Percentiles rank a stretch among this genome's conserved stretches.
Evolutionary conservation across 2,329 filamentous ascomycete genomes (phyloP).

Genomic region (Coleophoma crateriformis): DNA sequence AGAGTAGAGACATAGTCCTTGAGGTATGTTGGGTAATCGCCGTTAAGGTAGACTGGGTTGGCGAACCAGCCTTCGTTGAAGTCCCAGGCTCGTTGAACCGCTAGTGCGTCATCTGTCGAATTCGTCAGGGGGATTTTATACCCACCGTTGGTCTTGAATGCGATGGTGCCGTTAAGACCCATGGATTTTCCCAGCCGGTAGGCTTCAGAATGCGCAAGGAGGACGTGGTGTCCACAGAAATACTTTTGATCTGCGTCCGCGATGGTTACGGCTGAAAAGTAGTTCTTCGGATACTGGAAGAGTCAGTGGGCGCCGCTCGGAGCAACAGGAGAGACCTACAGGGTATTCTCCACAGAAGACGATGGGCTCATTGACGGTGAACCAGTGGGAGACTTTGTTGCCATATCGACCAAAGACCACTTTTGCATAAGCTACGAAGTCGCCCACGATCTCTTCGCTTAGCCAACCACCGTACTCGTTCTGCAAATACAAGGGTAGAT

Average conservation of each 20-base stretch:
- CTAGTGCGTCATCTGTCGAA: constrained; percentile 19
- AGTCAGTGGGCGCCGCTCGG: neutral
- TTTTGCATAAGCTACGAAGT: constrained; percentile 45
- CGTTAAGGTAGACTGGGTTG: constrained; percentile 46
- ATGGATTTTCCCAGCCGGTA: constrained; percentile 48
- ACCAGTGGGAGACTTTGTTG: constrained; percentile 42
- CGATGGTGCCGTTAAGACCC: constrained; percentile 41
- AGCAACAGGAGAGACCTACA: constrained; percentile 4
- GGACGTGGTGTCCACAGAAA: constrained; percentile 33
- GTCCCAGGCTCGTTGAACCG: constrained; percentile 22
- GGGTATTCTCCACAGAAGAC: constrained; percentile 17
- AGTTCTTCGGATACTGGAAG: constrained; percentile 19
- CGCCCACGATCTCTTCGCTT: constrained; percentile 38
- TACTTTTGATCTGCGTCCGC: constrained; percentile 31
- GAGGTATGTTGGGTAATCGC: constrained; percentile 42
- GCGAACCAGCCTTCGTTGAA: constrained; percentile 40
- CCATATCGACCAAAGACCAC: constrained; percentile 42
- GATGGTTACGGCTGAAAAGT: constrained; percentile 30
- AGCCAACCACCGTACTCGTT: constrained; percentile 34
- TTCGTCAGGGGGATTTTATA: constrained; percentile 41
- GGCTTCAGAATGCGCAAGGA: constrained; percentile 41
- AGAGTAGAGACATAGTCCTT: constrained; percentile 38
- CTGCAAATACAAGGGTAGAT: constrained; percentile 22
- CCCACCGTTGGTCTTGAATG: constrained; percentile 34
- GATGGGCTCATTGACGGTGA: constrained; percentile 45